Base-by-base conservation (phyloP, 2,329 filamentous ascomycete genomes). In the Coccinonectria pachysandricola region DNA sequence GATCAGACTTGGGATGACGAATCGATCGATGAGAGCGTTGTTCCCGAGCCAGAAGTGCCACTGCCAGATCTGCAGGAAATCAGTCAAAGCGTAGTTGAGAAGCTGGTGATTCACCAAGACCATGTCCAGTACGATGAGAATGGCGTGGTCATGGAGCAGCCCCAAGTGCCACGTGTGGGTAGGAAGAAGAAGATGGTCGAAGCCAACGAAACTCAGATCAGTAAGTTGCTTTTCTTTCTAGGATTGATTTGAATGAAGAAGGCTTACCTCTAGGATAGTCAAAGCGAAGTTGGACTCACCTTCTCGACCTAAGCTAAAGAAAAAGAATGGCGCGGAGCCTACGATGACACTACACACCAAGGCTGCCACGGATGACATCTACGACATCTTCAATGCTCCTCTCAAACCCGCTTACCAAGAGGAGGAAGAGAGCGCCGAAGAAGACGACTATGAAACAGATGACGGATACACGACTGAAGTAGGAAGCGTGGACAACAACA, bases 291-390 rank as follows among this genome's bases (percentile, higher is more conserved):
- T 96, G 28, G 84, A 91, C 46, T 95, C 88, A 2, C 88, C 87
- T 0, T 82, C 82, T 1, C 73, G 77, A n/a, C 76, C 75, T 4
- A 96, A 92, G 54, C 68, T 88, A 29, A 80, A 78, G 38, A 83
- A 83, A 53, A 91, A 81, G 52, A 77, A 76, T 41, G 39, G 56
- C 3, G 62, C 68, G 26, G 88, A 96, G 54, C 83, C 87, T n/a
- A 98, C 91, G 2, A 95, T 98, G 87, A 98, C 91, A 1, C 73
- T 98, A 39, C 86, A 96, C 49, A 98, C 91, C 8, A 83, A 75
- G 43, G 88, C 91, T 39, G 91, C 91, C 4, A 95, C 88, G 36
- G 87, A 96, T 43, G 91, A 98, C 43, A 95, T 98, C 27, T 96
- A 96, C 46, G 86, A 86, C 31, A 84, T 98, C 24, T 98, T 96